Base-by-base conservation (phyloP, 805 yeast species). In the Maudiozyma serrabonitensis region DNA sequence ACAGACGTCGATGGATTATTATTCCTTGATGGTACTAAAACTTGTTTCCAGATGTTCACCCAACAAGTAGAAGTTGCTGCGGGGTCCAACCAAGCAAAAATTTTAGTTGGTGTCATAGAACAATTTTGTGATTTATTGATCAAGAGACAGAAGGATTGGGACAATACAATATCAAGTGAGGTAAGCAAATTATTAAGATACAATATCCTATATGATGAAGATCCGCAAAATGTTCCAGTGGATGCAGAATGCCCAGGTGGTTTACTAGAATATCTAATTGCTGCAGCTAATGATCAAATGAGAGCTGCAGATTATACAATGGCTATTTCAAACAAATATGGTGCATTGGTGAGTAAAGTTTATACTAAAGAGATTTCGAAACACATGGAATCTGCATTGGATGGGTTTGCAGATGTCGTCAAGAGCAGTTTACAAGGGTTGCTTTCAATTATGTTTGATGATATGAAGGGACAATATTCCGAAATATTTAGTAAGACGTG, bases 31-130 rank as follows among this genome's bases (percentile, higher is more conserved):
- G 93, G 88, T 49, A 84, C 88, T 47, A 83, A 81, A 52, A 82
- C 84, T 4, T 82, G 89, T 28, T 81, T 86, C 63, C 80, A 85
- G 53, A 84, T 88, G 82, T 79, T 88, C 50, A 81, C 83, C n/a
- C 95, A 88, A 61, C 95, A 89, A 64, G 82, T 87, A 15, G 95
- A 85, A 53, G 90, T 85, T 6, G 93, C 95, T 0, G 86, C 89
- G 0, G 90, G 84, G 32, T 80, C 91, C 3, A 87, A 87, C 3
- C 89, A 86, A 64, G 87, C 89, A 6, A 76, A 82, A 54, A 84
- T 88, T 26, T 71, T 88, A 34, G 81, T 82, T 12, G 93, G 91
- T 23, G 93, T 87, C 12, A 78, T 88, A 15, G 81, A 76, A 47
- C 80, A 82, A 51, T 85, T 89, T 72, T 77, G 84, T 32, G 70